These are phyloP conservation scores for Tricholoma furcatifolium DNA, from an alignment of 768 basidiomycete genomes.

Conservation along the genomic window DNA sequence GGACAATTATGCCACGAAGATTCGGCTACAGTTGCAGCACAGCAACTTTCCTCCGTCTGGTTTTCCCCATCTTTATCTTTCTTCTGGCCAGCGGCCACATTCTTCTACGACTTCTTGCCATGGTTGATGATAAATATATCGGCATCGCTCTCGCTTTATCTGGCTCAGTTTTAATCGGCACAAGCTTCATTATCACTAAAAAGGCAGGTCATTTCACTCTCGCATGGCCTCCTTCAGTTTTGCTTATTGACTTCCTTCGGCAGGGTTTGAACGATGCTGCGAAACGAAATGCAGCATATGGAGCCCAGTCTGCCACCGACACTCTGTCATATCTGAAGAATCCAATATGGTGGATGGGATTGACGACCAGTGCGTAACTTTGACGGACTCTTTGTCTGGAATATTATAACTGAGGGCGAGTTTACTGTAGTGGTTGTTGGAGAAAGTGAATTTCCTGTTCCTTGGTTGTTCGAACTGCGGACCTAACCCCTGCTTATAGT, in stretches of 20 bases:
- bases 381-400: slow-evolving; percentile 1
- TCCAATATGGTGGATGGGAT: slow-evolving; percentile 97
- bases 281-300: slow-evolving; percentile 42
- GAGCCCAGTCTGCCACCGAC: slow-evolving; percentile 68
- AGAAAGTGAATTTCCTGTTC: slow-evolving; percentile 57
- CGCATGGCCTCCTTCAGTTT: background rate
- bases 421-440: slow-evolving; percentile 76
- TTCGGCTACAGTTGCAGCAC: background rate
- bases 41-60: no score
- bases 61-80: background rate
- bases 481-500: slow-evolving; percentile 36
- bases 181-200: slow-evolving; percentile 98
- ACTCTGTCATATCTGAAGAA: slow-evolving; percentile 85
- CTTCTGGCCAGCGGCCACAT: slow-evolving; percentile 17
- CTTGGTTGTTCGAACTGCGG: background rate
- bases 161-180: slow-evolving; percentile 85
- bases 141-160: slow-evolving; percentile 87
- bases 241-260: slow-evolving; percentile 5
- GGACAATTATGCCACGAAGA: slow-evolving; percentile 20
- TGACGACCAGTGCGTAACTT: slow-evolving; percentile 74
- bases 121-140: slow-evolving; percentile 95
- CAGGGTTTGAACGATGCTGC: slow-evolving; percentile 91
- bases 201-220: slow-evolving; percentile 62
- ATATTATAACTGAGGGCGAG: slow-evolving; percentile 7
- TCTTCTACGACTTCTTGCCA: slow-evolving; percentile 23